These are phyloP conservation scores for Axilococcus clingmanii DNA, from an alignment of 139 green algal genomes.

Conservation along the genomic window DNA sequence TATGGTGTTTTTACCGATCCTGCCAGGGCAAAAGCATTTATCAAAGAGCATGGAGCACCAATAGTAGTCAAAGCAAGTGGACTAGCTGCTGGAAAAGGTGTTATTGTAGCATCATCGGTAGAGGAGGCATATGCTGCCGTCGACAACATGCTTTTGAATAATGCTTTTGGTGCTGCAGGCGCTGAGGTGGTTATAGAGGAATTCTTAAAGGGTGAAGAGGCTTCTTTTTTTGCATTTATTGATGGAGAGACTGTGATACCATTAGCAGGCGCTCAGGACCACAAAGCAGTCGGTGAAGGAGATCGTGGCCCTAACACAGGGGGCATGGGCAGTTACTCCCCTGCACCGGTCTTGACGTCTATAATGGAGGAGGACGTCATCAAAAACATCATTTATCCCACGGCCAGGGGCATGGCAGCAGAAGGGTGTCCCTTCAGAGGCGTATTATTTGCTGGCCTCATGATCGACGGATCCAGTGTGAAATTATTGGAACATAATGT, in stretches of 20 bases:
- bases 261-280: slow-evolving; percentile 80
- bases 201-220: slow-evolving; percentile 92
- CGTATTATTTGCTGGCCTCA: slow-evolving; percentile 94
- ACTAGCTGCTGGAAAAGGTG: slow-evolving; percentile 88
- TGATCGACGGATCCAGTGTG: slow-evolving; percentile 81
- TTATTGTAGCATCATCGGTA: slow-evolving; percentile 71
- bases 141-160: slow-evolving; percentile 77
- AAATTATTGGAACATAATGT: slow-evolving; percentile 98
- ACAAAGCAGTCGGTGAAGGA: slow-evolving; percentile 91
- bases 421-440: slow-evolving; percentile 80
- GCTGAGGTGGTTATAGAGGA: slow-evolving; percentile 87
- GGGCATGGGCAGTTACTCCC: slow-evolving; percentile 97
- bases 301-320: slow-evolving; percentile 97
- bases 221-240: slow-evolving; percentile 93
- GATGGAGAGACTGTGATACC: slow-evolving; percentile 69
- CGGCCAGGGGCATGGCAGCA: slow-evolving; percentile 72
- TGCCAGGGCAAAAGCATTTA: slow-evolving; percentile 61
- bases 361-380: slow-evolving; percentile 69
- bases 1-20: slow-evolving; percentile 76
- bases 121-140: slow-evolving; percentile 75
- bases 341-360: slow-evolving; percentile 82
- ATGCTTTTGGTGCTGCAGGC: slow-evolving; percentile 67
- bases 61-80: slow-evolving; percentile 97
- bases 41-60: slow-evolving; percentile 60
- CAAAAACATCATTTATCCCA: slow-evolving; percentile 76